Conservation (phyloP, 805 yeast genomes). For the Kodamaea hsintzibuensis region DNA sequence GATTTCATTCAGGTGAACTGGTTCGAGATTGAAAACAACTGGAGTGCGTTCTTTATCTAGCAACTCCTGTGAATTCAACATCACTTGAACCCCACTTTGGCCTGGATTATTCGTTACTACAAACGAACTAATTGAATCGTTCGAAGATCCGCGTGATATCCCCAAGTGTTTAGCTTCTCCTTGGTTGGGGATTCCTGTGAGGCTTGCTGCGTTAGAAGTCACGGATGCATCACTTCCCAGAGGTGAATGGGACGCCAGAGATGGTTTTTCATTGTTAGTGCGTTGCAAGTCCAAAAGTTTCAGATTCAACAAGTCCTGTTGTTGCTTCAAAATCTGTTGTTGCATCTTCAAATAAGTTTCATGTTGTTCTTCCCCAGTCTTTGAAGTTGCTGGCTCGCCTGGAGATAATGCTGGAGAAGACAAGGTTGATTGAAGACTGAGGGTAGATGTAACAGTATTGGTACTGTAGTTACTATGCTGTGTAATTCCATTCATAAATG, state of each 20-base stretch:
- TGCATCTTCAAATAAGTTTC: slow-evolving; percentile 39
- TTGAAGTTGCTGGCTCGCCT: neutral
- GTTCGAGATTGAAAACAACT: neutral
- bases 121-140: slow-evolving; percentile 13
- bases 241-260: neutral
- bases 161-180: neutral
- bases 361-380: slow-evolving; percentile 30
- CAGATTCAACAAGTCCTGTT: slow-evolving; percentile 28
- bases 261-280: neutral
- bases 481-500: slow-evolving; percentile 17
- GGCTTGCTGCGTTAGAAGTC: neutral
- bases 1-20: neutral
- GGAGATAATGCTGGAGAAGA: slow-evolving; percentile 10
- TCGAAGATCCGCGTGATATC: slow-evolving; percentile 8
- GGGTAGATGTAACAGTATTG: slow-evolving; percentile 9
- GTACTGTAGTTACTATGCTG: slow-evolving; percentile 7
- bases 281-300: slow-evolving; percentile 3
- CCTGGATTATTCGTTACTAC: neutral
- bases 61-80: slow-evolving; percentile 10
- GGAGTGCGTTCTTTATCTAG: slow-evolving; percentile 1
- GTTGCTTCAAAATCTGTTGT: slow-evolving; percentile 38
- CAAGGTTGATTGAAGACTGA: neutral
- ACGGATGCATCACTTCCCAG: slow-evolving; percentile 2
- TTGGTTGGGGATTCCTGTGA: neutral
- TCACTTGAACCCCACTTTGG: slow-evolving; percentile 7